A percentile compares a stretch with the other conserved stretches of the same genome.
Conservation (phyloP, 441 rosid genomes). For the Theobroma grandiflorum region DNA sequence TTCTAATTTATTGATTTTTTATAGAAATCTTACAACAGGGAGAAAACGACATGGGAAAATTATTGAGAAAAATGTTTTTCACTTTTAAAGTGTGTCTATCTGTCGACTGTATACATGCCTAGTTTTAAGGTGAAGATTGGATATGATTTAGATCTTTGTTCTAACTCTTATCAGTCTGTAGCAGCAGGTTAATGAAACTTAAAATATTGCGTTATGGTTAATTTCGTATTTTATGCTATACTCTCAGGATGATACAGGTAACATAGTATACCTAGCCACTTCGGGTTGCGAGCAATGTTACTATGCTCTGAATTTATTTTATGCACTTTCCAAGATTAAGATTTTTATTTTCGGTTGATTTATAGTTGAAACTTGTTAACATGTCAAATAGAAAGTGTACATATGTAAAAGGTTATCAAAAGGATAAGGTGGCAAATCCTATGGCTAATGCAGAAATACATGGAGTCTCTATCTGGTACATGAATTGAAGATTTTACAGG, state of each 20-base stretch:
- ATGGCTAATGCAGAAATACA: slow-evolving; percentile 23
- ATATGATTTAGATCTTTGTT: background rate
- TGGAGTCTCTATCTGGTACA: slow-evolving; percentile 1
- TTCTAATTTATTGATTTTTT: background rate
- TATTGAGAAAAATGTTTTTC: background rate
- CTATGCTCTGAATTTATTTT: background rate
- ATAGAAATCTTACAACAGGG: background rate
- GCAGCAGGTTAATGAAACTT: slow-evolving; percentile 12
- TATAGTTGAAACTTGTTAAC: background rate
- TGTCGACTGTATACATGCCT: background rate
- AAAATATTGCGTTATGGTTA: background rate
- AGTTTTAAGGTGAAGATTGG: background rate
- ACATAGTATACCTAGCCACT: background rate
- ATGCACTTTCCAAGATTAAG: background rate
- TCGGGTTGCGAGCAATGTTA: background rate
- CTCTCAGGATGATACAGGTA: slow-evolving; percentile 7
- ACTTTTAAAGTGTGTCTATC: background rate
- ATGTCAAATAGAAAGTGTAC: background rate
- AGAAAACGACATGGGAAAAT: background rate
- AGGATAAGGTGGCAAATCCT: slow-evolving; percentile 3
- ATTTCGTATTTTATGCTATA: background rate
- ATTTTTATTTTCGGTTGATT: background rate
- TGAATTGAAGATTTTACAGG: slow-evolving; percentile 26
- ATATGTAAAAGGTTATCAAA: background rate
- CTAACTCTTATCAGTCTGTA: background rate